A percentile compares a stretch with the other conserved stretches of the same genome.
phyloP scores from a whole-genome alignment of 768 basidiomycete genomes.

The Holtermanniella nyarrowii region DNA sequence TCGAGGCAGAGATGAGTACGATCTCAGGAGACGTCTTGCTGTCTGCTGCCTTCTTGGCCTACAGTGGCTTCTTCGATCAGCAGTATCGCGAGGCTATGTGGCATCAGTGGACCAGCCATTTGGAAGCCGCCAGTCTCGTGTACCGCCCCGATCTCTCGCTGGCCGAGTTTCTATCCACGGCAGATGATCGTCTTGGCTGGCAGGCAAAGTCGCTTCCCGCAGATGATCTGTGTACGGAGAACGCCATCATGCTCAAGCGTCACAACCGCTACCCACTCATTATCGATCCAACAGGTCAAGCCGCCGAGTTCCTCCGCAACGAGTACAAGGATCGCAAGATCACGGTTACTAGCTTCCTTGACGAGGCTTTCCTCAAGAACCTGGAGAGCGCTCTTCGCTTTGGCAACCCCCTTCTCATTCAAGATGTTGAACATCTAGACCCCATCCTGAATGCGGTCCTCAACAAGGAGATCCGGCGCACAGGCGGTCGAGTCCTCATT shows the following conservation, averaged over 20 bases:
- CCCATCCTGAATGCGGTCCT: constrained; percentile 94
- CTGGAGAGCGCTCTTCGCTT: constrained; percentile 97
- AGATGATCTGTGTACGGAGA: constrained; percentile 91
- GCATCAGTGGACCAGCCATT: constrained; percentile 64
- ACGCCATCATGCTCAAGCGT: constrained; percentile 98
- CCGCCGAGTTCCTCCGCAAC: constrained; percentile 83
- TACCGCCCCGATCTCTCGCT: constrained; percentile 87
- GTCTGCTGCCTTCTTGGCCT: constrained; percentile 92
- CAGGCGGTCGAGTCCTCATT: constrained; percentile 93
- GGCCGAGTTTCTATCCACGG: constrained; percentile 91
- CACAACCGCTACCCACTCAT: constrained; percentile 96
- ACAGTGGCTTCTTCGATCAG: constrained; percentile 97
- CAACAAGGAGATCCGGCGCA: constrained; percentile 89
- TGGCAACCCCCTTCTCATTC: constrained; percentile 91
- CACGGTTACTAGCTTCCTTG: constrained; percentile 94
- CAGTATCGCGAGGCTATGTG: constrained; percentile 75
- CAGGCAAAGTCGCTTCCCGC: constrained; percentile 91
- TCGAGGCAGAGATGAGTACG: constrained; percentile 96
- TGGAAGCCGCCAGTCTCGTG: constrained; percentile 77
- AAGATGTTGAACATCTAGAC: constrained; percentile 95
- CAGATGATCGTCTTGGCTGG: constrained; percentile 91
- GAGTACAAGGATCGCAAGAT: constrained; percentile 95
- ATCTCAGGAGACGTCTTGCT: constrained; percentile 94
- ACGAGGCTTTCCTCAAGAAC: constrained; percentile 97
- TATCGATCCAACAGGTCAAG: constrained; percentile 96